phyloP scores from a whole-genome alignment of 306 rosid genomes.

The Casuarina equisetifolia region DNA sequence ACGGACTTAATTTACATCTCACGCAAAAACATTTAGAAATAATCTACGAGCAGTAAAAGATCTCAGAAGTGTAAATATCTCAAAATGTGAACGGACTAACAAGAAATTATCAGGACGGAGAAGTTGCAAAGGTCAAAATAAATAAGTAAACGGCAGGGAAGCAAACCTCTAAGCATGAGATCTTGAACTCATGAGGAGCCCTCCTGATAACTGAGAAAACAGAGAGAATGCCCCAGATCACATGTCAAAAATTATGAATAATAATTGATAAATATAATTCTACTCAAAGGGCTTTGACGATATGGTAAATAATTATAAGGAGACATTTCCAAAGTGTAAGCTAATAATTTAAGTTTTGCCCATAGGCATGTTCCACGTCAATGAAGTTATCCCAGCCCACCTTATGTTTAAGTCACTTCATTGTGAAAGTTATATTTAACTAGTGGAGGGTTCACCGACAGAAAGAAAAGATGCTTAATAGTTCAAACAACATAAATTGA shows the following conservation, averaged over 20 bases:
- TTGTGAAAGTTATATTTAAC: neutral
- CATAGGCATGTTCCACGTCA: neutral
- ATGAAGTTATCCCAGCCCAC: neutral
- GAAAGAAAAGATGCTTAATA: neutral
- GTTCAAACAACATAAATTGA: neutral
- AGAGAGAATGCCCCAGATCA: conserved; percentile 21
- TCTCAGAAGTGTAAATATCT: neutral
- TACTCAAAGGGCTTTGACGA: conserved; percentile 4
- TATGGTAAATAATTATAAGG: neutral
- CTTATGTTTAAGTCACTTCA: neutral
- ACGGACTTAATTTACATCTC: neutral
- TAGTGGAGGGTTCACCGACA: neutral
- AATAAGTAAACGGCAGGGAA: conserved; percentile 21
- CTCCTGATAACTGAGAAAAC: conserved; percentile 76
- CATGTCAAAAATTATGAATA: conserved; percentile 13
- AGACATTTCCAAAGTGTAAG: neutral
- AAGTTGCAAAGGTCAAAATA: conserved; percentile 11
- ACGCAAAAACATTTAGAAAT: neutral
- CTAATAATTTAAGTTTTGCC: neutral
- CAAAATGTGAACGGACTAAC: neutral
- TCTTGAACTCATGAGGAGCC: conserved; percentile 98
- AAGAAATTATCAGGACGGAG: neutral
- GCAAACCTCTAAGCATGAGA: conserved; percentile 88
- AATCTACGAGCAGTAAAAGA: neutral
- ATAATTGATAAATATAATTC: conserved; percentile 11